Conservation (phyloP, 2,329 filamentous ascomycete genomes). For the Alternaria infectoria region DNA sequence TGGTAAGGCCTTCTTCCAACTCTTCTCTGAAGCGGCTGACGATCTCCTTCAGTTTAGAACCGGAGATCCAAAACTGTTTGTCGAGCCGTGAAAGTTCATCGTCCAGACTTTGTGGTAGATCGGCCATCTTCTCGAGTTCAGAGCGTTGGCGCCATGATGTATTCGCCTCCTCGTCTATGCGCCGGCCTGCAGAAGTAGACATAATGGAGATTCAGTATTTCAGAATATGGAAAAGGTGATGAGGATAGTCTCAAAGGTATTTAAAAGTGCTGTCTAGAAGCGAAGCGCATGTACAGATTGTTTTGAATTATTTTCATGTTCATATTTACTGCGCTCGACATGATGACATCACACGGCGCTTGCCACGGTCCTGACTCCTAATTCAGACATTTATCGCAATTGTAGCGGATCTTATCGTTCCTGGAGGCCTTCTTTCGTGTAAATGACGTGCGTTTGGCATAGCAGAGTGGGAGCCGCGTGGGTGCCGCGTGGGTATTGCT, state of each 20-base stretch:
- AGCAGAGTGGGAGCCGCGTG: slow-evolving; percentile 3
- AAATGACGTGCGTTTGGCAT: slow-evolving; percentile 11
- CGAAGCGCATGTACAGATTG: neutral
- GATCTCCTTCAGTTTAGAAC: slow-evolving; percentile 29
- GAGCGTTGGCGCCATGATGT: slow-evolving; percentile 28
- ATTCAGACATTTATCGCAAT: slow-evolving; percentile 2
- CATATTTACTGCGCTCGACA: slow-evolving; percentile 7
- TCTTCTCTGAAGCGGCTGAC: slow-evolving; percentile 31
- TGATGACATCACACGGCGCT: slow-evolving; percentile 23
- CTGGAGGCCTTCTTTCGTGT: slow-evolving; percentile 9
- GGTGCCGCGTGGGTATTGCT: neutral
- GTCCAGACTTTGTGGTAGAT: slow-evolving; percentile 25
- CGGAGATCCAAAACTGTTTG: slow-evolving; percentile 31
- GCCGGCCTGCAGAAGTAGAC: slow-evolving; percentile 17
- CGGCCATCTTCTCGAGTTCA: slow-evolving; percentile 24
- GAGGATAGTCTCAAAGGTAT: neutral
- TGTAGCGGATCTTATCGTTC: neutral
- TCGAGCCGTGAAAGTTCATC: slow-evolving; percentile 28
- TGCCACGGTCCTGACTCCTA: neutral
- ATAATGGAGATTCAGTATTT: slow-evolving; percentile 6
- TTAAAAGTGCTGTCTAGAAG: neutral
- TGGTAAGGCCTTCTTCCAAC: slow-evolving; percentile 29
- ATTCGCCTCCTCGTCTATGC: slow-evolving; percentile 11
- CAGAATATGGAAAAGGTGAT: neutral
- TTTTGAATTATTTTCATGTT: neutral